Base-by-base conservation (phyloP, 345 rosid genomes). In the Pugionium dolabratum region DNA sequence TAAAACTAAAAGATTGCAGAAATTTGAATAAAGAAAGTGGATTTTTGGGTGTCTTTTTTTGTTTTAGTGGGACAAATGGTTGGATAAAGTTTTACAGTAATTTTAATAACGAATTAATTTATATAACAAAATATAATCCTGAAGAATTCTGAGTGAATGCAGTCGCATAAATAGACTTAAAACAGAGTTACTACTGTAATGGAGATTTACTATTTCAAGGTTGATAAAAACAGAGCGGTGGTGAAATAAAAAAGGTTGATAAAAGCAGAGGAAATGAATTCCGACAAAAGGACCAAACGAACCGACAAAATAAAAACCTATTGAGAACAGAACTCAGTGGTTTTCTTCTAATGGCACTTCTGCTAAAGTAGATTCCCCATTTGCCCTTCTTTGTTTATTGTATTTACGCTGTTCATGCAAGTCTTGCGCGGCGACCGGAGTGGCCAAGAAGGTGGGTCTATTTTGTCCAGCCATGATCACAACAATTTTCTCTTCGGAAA, bases 391-490 rank as follows among this genome's bases (percentile, higher is more conserved):
- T 31, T 52, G 0, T 32, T 26, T 8, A 36, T 55, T 9, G 1
- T 52, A 51, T 9, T 29, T 3, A 43, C 64, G 2, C 26, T 25
- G 9, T 43, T n/a, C 26, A 61, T 5, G n/a, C 56, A 53, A 44
- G 59, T 59, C 56, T 59, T 73, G 44, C 18, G 57, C 72, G 8
- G 59, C 26, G 60, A 84, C 73, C 18, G 89, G 91, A 5, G 95
- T 88, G 9, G 95, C 95, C 59, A 88, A 76, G 61, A 66, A 86
- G 34, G 89, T 88, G 0, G 95, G 95, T 10, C 75, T 84, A 47
- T 67, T 73, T 2, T 88, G 72, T 7, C 95, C 95, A 9, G 95
- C 91, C 91, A 88, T 86, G 67, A 88, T 84, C 34, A 88, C 95
- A 58, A 82, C 64, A 56, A 88, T 48, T 78, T 82, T 84, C 77